phyloP scores from a whole-genome alignment of 2,329 filamentous ascomycete genomes.

The Nothopassalora personata region DNA sequence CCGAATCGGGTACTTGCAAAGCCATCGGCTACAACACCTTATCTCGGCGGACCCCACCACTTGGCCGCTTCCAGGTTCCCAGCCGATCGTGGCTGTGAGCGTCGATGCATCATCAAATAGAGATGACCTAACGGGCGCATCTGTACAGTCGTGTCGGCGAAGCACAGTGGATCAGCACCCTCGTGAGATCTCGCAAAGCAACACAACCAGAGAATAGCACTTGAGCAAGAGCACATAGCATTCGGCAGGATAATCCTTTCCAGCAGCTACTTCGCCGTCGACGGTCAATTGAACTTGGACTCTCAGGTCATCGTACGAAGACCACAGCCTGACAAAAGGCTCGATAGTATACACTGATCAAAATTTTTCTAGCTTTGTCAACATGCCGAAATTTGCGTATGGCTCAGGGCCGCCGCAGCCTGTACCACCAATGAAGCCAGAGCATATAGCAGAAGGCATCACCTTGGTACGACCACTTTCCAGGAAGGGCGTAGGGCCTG shows the following conservation, averaged over 20 bases:
- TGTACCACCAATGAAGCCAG: slow-evolving; percentile 16
- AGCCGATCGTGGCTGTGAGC: background rate
- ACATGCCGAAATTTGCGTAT: slow-evolving; percentile 20
- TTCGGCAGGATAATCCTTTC: background rate
- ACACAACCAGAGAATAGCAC: background rate
- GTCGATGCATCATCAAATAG: background rate
- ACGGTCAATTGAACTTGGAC: too few relatives aligned
- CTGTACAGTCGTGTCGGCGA: background rate
- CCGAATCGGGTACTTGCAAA: background rate
- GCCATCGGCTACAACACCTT: background rate
- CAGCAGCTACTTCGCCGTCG: background rate
- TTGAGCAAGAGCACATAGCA: background rate
- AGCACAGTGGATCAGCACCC: background rate
- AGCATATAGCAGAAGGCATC: slow-evolving; percentile 14
- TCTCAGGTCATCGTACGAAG: background rate
- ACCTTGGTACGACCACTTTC: slow-evolving; percentile 20
- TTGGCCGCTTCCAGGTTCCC: background rate
- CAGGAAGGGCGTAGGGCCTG: slow-evolving; percentile 19
- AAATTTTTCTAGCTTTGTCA: background rate
- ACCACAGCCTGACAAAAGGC: background rate
- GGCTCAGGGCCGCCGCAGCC: slow-evolving; percentile 18
- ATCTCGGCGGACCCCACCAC: background rate
- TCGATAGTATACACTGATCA: background rate
- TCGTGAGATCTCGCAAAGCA: background rate
- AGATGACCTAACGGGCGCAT: background rate